Base-by-base conservation (phyloP, 2,329 filamentous ascomycete species). In the Pseudogymnoascus sp. region DNA sequence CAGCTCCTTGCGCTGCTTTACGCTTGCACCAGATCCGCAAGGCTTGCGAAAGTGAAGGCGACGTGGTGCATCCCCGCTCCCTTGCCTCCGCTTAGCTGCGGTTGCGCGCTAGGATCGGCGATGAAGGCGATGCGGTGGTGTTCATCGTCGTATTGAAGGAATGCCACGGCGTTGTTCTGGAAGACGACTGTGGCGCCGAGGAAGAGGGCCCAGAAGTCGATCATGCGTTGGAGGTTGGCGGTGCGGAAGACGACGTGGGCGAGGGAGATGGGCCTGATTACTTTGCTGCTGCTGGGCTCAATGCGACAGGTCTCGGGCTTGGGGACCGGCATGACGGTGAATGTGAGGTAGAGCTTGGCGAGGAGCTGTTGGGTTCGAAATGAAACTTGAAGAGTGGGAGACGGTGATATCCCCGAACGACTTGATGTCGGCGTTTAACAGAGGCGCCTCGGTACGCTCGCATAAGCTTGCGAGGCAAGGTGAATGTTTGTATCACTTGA, bases 61-160 rank as follows among this genome's bases (percentile, higher is more conserved):
- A 79, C 70, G 66, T 80, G 78, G 48, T 77, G 67, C 1, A 80
- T 63, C 1, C 77, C 76, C 15, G 41, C 42, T 4, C 60, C 29
- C 10, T 33, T 33, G 13, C 25, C 13, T 1, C 4, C 25, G 5
- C 51, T 62, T 5, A 66, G 64, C 58, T 71, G 71, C 1, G 68
- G 65, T 1, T 25, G 33, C 2, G 69, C 66, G 2, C 44, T 64
- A 0, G 74, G 73, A 6, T 74, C 36, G 3, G 63, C 60, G 15
- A 72, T n/a, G 38, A 81, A 71, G 12, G 76, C 78, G 31, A 80
- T 71, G 38, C 79, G 77, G 66, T 81, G 79, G 64, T 80, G 78
- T 66, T 80, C 78, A 0, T 77, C 70, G 66, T 80, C 78, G 70
- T 78, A 80, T 6, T 72, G 71, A 33, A 80, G 63, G 64, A 80